Evolutionary conservation across 2,329 filamentous ascomycete species (phyloP).

Genomic region (Arthrobotrys conoides): DNA sequence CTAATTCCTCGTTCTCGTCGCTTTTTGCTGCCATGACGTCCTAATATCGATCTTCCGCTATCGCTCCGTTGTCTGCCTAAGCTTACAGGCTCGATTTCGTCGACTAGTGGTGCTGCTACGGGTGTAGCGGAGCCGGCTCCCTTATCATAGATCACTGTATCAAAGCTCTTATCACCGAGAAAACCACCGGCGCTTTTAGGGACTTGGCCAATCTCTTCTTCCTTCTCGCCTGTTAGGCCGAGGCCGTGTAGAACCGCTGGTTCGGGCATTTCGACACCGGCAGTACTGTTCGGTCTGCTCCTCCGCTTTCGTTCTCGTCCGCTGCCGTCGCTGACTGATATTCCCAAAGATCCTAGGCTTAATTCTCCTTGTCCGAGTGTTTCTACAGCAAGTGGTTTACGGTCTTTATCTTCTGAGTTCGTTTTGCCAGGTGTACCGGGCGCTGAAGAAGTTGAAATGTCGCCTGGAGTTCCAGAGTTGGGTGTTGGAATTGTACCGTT

Average conservation of each 20-base stretch:
- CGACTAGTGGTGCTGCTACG: slow-evolving; percentile 21
- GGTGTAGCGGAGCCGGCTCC: slow-evolving; percentile 17
- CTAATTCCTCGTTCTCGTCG: slow-evolving; percentile 87
- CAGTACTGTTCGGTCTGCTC: slow-evolving; percentile 41
- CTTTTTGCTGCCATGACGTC: slow-evolving; percentile 73
- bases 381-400: slow-evolving; percentile 83
- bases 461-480: slow-evolving; percentile 63
- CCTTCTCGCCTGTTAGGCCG: slow-evolving; percentile 49
- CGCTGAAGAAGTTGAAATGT: slow-evolving; percentile 67
- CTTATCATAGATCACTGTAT: slow-evolving; percentile 50
- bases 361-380: slow-evolving; percentile 91
- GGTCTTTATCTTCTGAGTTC: slow-evolving; percentile 67
- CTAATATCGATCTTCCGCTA: slow-evolving; percentile 65
- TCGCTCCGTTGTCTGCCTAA: slow-evolving; percentile 47
- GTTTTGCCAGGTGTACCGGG: slow-evolving; percentile 65
- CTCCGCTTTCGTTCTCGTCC: slow-evolving; percentile 38
- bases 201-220: slow-evolving; percentile 54
- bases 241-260: slow-evolving; percentile 49
- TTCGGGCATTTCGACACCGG: slow-evolving; percentile 43
- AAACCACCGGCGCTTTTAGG: slow-evolving; percentile 51
- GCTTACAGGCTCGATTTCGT: slow-evolving; percentile 17
- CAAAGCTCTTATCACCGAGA: slow-evolving; percentile 50
- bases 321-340: slow-evolving; percentile 67
- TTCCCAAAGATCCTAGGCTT: slow-evolving; percentile 88
- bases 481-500: slow-evolving; percentile 64